These are phyloP conservation scores for Niveomyces coronatus DNA, from an alignment of 2,329 filamentous ascomycete species.

Conservation along the genomic window DNA sequence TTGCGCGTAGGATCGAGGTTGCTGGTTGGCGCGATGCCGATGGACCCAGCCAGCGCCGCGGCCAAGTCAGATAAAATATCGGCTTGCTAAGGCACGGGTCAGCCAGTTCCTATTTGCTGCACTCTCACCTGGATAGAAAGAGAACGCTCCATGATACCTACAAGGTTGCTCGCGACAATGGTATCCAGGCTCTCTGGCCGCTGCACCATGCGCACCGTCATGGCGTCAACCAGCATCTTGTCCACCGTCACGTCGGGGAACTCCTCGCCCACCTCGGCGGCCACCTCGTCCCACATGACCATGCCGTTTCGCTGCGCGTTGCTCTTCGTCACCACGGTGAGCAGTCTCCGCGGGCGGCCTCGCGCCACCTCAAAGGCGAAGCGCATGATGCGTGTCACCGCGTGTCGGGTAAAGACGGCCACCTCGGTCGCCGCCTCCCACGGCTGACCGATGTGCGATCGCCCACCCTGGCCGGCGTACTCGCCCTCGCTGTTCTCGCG, in stretches of 20 bases:
- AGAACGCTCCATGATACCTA: conserved; percentile 14
- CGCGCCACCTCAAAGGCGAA: conserved; percentile 54
- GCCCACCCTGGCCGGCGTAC: conserved; percentile 54
- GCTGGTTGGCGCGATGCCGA: conserved; percentile 61
- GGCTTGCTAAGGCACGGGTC: conserved; percentile 27
- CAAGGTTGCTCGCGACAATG: conserved; percentile 52
- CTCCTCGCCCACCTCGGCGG: conserved; percentile 40
- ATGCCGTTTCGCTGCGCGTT: conserved; percentile 57
- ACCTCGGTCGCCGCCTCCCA: conserved; percentile 55
- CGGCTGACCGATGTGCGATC: conserved; percentile 44
- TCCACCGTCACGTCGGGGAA: conserved; percentile 51
- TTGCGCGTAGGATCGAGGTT: conserved; percentile 52
- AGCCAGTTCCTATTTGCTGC: conserved; percentile 16
- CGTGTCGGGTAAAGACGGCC: conserved; percentile 50
- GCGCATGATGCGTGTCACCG: conserved; percentile 47
- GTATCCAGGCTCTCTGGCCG: conserved; percentile 51
- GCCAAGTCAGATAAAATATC: conserved; percentile 63
- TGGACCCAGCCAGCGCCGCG: conserved; percentile 58
- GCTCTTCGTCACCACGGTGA: conserved; percentile 56
- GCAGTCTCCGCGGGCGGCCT: conserved; percentile 42
- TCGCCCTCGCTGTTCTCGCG: conserved; percentile 59
- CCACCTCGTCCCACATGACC: conserved; percentile 59
- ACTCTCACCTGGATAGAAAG: neutral
- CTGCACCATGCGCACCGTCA: conserved; percentile 54
- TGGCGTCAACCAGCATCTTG: conserved; percentile 58